Evolutionary conservation across 352 stramenopile genomes (phyloP).

Genomic region (Phytopythium delawarense): DNA sequence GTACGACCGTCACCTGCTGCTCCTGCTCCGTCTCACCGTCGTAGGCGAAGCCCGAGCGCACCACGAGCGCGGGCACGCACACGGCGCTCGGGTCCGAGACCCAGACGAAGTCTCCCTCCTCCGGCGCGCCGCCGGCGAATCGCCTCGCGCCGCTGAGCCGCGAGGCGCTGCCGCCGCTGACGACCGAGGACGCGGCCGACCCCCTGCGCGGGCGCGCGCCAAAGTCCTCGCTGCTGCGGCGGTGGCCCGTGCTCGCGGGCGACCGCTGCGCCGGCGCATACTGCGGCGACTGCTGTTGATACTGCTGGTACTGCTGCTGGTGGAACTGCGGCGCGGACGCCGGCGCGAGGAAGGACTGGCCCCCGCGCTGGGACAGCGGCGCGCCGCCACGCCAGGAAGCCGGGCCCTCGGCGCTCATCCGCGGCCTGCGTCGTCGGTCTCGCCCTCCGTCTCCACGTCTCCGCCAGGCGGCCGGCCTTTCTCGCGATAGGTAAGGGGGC

Average conservation of each 20-base stretch:
- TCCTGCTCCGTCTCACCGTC: slow-evolving; percentile 58
- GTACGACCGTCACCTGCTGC: slow-evolving; percentile 66
- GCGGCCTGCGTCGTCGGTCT: too few species aligned
- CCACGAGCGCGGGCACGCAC: slow-evolving; percentile 53
- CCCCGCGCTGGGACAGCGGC: neutral
- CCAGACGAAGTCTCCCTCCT: slow-evolving; percentile 73
- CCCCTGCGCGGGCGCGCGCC: slow-evolving; percentile 7
- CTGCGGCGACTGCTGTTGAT: neutral
- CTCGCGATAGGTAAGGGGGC: neutral
- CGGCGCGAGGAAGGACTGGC: neutral
- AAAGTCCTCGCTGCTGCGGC: slow-evolving; percentile 5
- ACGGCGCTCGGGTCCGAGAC: slow-evolving; percentile 46
- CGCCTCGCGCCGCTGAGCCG: slow-evolving; percentile 5
- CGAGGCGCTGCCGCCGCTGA: slow-evolving; percentile 5
- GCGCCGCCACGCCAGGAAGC: slow-evolving; percentile 2
- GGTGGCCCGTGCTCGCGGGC: neutral
- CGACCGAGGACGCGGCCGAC: slow-evolving; percentile 2
- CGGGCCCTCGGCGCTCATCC: slow-evolving; percentile 2
- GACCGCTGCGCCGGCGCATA: neutral
- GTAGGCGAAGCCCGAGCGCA: slow-evolving; percentile 56
- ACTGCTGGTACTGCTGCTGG: too few species aligned
- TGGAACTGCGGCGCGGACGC: neutral
- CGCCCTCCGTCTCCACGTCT: too few species aligned
- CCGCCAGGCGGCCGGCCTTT: neutral
- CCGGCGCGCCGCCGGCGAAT: slow-evolving; percentile 14